Base-by-base conservation (phyloP, 1,284 basidiomycete species). In the Cryptococcus deneoformans region DNA sequence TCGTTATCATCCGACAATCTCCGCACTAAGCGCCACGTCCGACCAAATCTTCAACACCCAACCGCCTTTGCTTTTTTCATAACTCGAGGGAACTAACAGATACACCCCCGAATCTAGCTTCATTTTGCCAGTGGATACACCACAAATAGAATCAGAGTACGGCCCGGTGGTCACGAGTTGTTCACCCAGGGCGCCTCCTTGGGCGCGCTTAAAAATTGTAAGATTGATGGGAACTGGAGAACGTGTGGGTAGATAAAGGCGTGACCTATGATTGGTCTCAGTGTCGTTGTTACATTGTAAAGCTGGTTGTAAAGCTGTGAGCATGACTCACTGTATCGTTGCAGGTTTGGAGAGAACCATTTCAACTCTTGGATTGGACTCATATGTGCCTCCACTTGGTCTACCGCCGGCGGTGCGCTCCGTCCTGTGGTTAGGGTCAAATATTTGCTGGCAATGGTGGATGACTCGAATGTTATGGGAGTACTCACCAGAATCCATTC, bases 31-130 rank as follows among this genome's bases (percentile, higher is more conserved):
- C 8, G 56, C 51, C 29, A 58, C 53, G 46, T 63, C 56, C 20
- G 62, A 58, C 62, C 62, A 63, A 3, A 63, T 29, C 36, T 63
- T 60, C 46, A 63, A 14, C 20, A 45, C 48, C 62, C 62, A 63
- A 24, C 34, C 53, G 1, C 39, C 45, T 39, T 46, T 56, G 8
- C 85, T 77, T 34, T 9, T 29, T 44, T 82, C 81, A 70, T 86
- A 89, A 1, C 88, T 89, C 10, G 87, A 89, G 1, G 87, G 87
- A 1, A 92, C 81, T 14, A 87, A 73, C 61, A 85, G 79, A 72
- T 93, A 93, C 56, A 80, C 82, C 3, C 88, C 89, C 2, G 83
- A 74, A 9, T 79, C 77, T 36, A 89, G 62, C 35, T 80, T 76
- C 8, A 80, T 74, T 36, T 80, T 79, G 0, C 83, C 81, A 1